Evolutionary conservation across 352 stramenopile species (phyloP).

Genomic region (Pythium rishiriense): DNA sequence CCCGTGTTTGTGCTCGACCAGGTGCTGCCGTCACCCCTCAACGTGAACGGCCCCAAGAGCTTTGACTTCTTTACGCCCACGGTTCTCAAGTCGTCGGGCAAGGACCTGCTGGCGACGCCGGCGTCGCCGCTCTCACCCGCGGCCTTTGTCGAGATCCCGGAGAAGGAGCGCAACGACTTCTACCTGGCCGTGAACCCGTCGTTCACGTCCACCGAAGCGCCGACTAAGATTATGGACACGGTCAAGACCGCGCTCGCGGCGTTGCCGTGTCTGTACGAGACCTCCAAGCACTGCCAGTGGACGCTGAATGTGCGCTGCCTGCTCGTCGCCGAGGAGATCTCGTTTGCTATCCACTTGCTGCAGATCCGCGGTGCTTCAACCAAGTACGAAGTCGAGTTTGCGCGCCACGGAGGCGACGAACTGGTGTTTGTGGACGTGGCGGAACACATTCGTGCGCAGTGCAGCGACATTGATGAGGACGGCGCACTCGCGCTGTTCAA

Average conservation of each 20-base stretch:
- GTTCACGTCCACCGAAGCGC: conserved; percentile 43
- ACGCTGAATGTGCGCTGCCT: conserved; percentile 52
- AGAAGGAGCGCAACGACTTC: conserved; percentile 52
- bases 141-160: conserved; percentile 48
- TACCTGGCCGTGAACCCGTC: conserved; percentile 46
- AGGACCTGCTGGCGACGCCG: background rate
- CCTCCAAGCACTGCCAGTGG: conserved; percentile 39
- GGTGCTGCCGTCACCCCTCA: conserved; percentile 13
- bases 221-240: conserved; percentile 53
- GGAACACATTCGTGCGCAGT: conserved; percentile 54
- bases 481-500: conserved; percentile 46
- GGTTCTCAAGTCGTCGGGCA: conserved; percentile 19
- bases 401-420: conserved; percentile 49
- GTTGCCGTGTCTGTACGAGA: conserved; percentile 44
- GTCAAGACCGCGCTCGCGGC: conserved; percentile 35
- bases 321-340: conserved; percentile 68
- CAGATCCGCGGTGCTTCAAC: conserved; percentile 28
- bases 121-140: conserved; percentile 53
- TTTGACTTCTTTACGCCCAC: conserved; percentile 23
- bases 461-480: conserved; percentile 61
- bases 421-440: conserved; percentile 53
- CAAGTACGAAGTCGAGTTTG: conserved; percentile 65
- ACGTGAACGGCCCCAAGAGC: conserved; percentile 15
- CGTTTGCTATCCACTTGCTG: conserved; percentile 52
- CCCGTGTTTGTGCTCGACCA: conserved; percentile 34